These are phyloP conservation scores for Pinus taeda DNA, from an alignment of 75 land plant species.

Conservation along the genomic window DNA sequence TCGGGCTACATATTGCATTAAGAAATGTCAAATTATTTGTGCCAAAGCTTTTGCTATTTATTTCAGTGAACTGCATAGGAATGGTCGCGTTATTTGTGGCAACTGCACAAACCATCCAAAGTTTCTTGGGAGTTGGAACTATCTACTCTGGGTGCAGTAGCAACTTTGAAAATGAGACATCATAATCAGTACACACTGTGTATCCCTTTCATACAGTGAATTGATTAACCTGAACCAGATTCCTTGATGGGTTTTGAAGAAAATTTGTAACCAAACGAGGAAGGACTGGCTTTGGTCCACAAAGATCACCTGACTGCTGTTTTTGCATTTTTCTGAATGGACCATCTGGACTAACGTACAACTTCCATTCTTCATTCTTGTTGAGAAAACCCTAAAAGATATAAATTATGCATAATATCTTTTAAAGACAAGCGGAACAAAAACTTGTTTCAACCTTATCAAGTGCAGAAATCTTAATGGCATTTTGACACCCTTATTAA, in stretches of 20 bases:
- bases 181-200: no score
- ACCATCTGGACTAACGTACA: constrained; percentile 22
- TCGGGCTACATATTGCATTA: no score
- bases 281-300: constrained; percentile 33
- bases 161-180: no score
- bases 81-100: no score
- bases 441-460: not conserved
- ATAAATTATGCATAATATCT: not conserved
- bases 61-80: no score
- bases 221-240: constrained; percentile 7
- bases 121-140: no score
- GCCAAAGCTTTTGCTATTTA: no score
- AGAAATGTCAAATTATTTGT: no score
- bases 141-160: no score
- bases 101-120: no score
- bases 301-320: constrained; percentile 31
- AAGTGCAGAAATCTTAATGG: not conserved
- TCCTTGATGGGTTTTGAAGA: constrained; percentile 18
- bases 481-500: not conserved
- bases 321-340: constrained; percentile 20
- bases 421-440: not conserved
- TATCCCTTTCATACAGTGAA: constrained; percentile 1
- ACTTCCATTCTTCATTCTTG: constrained; percentile 10
- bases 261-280: constrained; percentile 27
- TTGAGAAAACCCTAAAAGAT: constrained; percentile 4